Evolutionary conservation across 2,329 filamentous ascomycete genomes (phyloP).

Genomic region (Ampelomyces quisqualis): DNA sequence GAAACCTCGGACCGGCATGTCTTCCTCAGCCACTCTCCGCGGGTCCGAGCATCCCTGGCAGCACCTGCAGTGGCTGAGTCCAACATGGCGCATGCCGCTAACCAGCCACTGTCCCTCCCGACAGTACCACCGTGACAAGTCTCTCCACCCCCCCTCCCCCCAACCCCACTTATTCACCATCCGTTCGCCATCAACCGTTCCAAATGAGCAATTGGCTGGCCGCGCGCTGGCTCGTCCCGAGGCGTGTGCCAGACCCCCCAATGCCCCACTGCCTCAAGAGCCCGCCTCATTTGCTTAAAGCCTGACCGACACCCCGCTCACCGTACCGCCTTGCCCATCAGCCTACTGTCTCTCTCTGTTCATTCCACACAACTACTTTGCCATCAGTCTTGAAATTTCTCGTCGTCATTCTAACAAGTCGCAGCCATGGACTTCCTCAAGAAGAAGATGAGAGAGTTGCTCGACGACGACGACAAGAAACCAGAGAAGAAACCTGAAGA

Average conservation of each 20-base stretch:
- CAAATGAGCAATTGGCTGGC: conserved; percentile 13
- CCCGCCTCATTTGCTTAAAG: conserved; percentile 20
- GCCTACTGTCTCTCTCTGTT: conserved; percentile 6
- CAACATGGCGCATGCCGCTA: conserved; percentile 24
- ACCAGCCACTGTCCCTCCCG: conserved; percentile 12
- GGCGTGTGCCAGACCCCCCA: no score
- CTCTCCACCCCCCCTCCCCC: conserved; percentile 10
- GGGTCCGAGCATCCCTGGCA: no score
- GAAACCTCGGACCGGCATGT: no score
- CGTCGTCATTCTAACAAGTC: not conserved
- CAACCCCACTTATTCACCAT: conserved; percentile 28
- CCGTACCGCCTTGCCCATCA: conserved; percentile 5
- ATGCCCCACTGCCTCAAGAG: conserved; percentile 14
- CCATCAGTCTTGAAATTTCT: not conserved
- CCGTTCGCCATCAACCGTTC: conserved; percentile 18
- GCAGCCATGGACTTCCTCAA: conserved; percentile 49
- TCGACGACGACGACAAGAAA: conserved; percentile 44
- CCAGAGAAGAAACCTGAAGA: conserved; percentile 30
- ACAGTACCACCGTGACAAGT: conserved; percentile 10
- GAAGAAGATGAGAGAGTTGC: conserved; percentile 50
- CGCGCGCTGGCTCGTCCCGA: conserved; percentile 6
- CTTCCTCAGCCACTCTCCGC: no score
- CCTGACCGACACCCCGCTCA: conserved; percentile 11
- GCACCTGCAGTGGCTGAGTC: conserved; percentile 17
- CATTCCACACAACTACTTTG: not conserved